These are phyloP conservation scores for Microbotryum saponariae DNA, from an alignment of 1,284 basidiomycete genomes.

Conservation along the genomic window DNA sequence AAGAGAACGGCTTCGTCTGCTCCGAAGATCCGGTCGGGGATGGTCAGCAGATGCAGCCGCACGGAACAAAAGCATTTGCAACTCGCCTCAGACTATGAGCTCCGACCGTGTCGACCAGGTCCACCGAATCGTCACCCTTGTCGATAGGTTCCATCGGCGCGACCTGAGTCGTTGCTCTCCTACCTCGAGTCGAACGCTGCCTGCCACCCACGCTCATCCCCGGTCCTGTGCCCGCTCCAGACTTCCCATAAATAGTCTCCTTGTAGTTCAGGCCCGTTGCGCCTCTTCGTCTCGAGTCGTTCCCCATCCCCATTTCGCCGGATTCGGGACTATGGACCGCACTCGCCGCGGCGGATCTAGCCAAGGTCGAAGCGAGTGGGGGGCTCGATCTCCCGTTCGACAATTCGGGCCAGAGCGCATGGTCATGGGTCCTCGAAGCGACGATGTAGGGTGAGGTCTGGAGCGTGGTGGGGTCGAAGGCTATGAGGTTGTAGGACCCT, in stretches of 20 bases:
- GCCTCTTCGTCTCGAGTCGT: conserved; percentile 14
- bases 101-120: neutral
- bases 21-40: neutral
- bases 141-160: too few relatives aligned
- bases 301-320: conserved; percentile 25
- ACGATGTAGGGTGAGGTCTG: conserved; percentile 69
- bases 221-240: conserved; percentile 49
- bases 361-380: conserved; percentile 45
- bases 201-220: conserved; percentile 62
- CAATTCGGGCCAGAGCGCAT: conserved; percentile 74
- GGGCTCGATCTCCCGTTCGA: conserved; percentile 55
- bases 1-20: conserved; percentile 2
- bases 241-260: conserved; percentile 71
- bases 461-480: conserved; percentile 60
- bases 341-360: conserved; percentile 22
- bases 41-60: neutral
- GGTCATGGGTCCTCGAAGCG: conserved; percentile 66
- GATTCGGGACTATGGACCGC: conserved; percentile 43
- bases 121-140: too few relatives aligned
- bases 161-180: too few relatives aligned
- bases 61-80: neutral
- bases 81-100: neutral
- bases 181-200: conserved; percentile 43
- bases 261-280: conserved; percentile 65
- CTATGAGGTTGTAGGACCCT: conserved; percentile 49